Base-by-base conservation (phyloP, 805 yeast genomes). In the Torulaspora microellipsoides region DNA sequence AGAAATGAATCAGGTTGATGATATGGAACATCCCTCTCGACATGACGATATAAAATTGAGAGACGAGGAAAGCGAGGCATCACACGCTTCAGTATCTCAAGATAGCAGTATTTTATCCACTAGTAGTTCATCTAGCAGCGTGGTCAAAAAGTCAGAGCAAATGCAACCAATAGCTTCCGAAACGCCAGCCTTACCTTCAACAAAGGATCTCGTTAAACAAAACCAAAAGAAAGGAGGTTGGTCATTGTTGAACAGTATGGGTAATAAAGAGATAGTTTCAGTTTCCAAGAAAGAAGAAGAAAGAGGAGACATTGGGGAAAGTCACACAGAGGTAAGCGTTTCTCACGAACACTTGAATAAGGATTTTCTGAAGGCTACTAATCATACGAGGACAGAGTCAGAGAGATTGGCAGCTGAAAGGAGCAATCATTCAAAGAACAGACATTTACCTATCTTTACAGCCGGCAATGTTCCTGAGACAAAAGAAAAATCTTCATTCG, bases 391-490 rank as follows among this genome's bases (percentile, higher is more conserved):
- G 11, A 37, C 43, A 8, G 44, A 43, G 11, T 38, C 38, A 8
- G 47, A 43, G 15, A 47, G 45, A 23, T 15, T 40, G 10, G 47
- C 42, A 2, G 37, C 45, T 20, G 51, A 45, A 15, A 51, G 52
- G 40, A 49, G 53, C 8, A 66, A 66, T 41, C 71, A 67, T 43
- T 54, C 69, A 3, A 60, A 69, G 42, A 65, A 66, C 43, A 61
- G 70, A 46, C 71, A 68, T 41, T 40, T 45, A 13, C 62, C 62
- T 27, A 48, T 58, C 10, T 41, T 51, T n/a, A 33, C 45, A 2
- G 44, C 40, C 27, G 35, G 34, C 28, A 43, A 35, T 15, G 14
- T 42, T 20, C 27, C 31, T 11, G 35, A 28, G 27, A 33, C 38
- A 6, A 34, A 34, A 13, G 37, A 40, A 9, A 30, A 15, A 10